Base-by-base conservation (phyloP, 495 filamentous ascomycete species). In the Xylaria cubensis region DNA sequence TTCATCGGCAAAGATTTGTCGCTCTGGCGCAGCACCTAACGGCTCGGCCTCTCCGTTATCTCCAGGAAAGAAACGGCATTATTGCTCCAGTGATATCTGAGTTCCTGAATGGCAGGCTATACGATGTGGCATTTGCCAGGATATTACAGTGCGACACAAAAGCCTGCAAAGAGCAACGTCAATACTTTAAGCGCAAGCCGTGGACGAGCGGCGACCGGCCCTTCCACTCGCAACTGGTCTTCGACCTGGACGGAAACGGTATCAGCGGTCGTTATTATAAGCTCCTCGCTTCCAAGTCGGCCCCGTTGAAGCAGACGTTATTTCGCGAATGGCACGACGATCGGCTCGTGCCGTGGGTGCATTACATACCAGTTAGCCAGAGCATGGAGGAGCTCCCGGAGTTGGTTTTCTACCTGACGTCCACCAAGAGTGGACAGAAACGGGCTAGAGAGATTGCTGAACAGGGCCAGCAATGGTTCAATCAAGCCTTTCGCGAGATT, bases 251-350 rank as follows among this genome's bases (percentile, higher is more conserved):
- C 73, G 87, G 88, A n/a, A 89, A 88, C 77, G 82, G 83, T 10
- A 84, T 87, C 64, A 85, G 80, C 5, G 85, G 84, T 0, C 82
- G 88, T 0, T 90, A 80, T 73, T 83, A 85, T 70, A 82, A 80
- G 17, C 79, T 89, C 7, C 78, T 89, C 4, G 80, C 82, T 8
- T 84, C 81, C 0, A 74, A 77, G 15, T 80, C 79, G 21, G 73
- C 76, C 1, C 81, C 82, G 3, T 71, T 90, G 26, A 88, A 88
- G 70, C 80, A 84, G 67, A 88, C 82, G 0, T 59, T 87, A 4
- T 79, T 88, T 17, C 77, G 81, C n/a, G 88, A 90, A 76, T 89
- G 87, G 88, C 88, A 89, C 70, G 86, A 88, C 65, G 85, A 87
- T 12, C 80, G 87, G 7, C 79, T 89, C 24, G 53, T 84, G 17